These are phyloP conservation scores for Huntiella savannae DNA, from an alignment of 2,329 filamentous ascomycete genomes.

Conservation along the genomic window DNA sequence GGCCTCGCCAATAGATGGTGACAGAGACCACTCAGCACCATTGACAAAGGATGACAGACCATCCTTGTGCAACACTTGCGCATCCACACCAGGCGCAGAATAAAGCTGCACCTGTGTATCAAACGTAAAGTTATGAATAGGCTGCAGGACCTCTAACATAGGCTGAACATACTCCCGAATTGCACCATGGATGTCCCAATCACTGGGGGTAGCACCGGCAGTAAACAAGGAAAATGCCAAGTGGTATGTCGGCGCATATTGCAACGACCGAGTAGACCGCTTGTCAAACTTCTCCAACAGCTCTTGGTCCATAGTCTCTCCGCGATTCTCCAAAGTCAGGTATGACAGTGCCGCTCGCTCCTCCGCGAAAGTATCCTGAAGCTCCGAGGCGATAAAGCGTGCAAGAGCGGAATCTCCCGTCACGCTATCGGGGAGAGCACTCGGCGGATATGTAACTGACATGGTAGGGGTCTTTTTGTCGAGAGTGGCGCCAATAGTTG, in stretches of 20 bases:
- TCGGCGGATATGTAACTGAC: slow-evolving; percentile 58
- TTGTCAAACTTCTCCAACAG: slow-evolving; percentile 37
- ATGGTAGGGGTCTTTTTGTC: slow-evolving; percentile 52
- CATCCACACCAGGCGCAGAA: slow-evolving; percentile 47
- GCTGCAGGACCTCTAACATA: slow-evolving; percentile 55
- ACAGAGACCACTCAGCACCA: slow-evolving; percentile 91
- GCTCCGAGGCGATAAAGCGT: slow-evolving; percentile 56
- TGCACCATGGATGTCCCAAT: slow-evolving; percentile 78
- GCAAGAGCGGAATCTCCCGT: slow-evolving; percentile 51
- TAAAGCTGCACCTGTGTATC: slow-evolving; percentile 94
- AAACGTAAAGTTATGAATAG: slow-evolving; percentile 87
- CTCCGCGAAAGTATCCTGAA: slow-evolving; percentile 64
- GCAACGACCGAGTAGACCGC: slow-evolving; percentile 69
- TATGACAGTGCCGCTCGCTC: slow-evolving; percentile 75
- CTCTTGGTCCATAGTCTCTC: slow-evolving; percentile 29
- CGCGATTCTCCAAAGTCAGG: slow-evolving; percentile 32
- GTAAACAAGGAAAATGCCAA: slow-evolving; percentile 92
- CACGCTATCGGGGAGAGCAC: slow-evolving; percentile 45
- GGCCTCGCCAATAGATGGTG: slow-evolving; percentile 77
- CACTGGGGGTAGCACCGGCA: slow-evolving; percentile 54
- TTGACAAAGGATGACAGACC: slow-evolving; percentile 92
- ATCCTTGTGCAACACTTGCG: slow-evolving; percentile 54
- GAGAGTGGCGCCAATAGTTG: slow-evolving; percentile 38
- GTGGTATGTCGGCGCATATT: slow-evolving; percentile 86
- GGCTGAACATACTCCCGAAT: slow-evolving; percentile 66